Evolutionary conservation across 2,329 filamentous ascomycete genomes (phyloP), one percentile per base, ranked within the genome.

Genomic region (Penicillium fuscoglaucum): DNA sequence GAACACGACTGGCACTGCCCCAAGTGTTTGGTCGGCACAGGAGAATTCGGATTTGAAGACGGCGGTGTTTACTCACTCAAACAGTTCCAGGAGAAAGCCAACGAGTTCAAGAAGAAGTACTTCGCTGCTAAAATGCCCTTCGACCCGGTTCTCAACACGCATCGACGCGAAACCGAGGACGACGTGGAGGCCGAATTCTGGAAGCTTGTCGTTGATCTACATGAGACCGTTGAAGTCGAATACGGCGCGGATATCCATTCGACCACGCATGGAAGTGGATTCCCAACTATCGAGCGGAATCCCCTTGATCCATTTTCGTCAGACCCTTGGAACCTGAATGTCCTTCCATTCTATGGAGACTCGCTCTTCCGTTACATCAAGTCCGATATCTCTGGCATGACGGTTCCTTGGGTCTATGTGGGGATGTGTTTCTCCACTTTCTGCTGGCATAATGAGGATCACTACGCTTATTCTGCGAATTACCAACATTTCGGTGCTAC

Each of bases 381-480:
- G 74, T 91, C 93, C 0, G 95, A 99, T 71, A 96, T 99, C 53
- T 98, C 95, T 2, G 95, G 95, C 39, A 99, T 99, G 95, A 99
- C 95, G 0, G 93, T 99, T 8, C 95, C 95, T 0, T 99, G 95
- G 95, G 87, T 99, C 4, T 99, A 99, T 71, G 95, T 99, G 4
- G 95, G 95, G 61, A 99, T 99, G 95, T 96, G 96, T 40, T 99
- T 99, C 73, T 99, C 95, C 0, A 98, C 95, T 0, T 99, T 99
- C 71, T 99, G 95, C 76, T 99, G 95, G 95, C 95, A 99, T 74
- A 97, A 96, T 63, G 95, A 99, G 71, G 95, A 99, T 70, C 95
- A 99, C 71, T 97, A 96, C 72, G 89, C 95, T 2, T 99, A 98
- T 72, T 99, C 95, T 0, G 90, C 95, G 52, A 99, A 99, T 66